Evolutionary conservation across 2,329 filamentous ascomycete species (phyloP).

Genomic region (Scolecobasidium constrictum): DNA sequence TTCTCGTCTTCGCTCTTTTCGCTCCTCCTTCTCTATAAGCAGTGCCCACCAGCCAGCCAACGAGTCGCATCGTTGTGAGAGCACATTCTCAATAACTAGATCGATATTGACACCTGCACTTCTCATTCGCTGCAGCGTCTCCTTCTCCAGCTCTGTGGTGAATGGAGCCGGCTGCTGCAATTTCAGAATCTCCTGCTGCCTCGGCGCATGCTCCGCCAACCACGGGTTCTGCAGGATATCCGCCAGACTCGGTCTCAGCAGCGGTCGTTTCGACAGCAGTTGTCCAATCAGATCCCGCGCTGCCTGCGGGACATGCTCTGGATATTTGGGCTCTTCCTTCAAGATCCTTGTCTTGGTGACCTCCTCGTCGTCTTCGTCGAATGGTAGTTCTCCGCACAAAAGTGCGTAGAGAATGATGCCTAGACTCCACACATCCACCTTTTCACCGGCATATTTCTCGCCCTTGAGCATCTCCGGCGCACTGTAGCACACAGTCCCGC

Average conservation of each 20-base stretch:
- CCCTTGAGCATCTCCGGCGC: constrained; percentile 97
- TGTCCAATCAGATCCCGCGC: constrained; percentile 66
- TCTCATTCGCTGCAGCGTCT: constrained; percentile 84
- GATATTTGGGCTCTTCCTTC: constrained; percentile 74
- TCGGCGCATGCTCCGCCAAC: constrained; percentile 72
- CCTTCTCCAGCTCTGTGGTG: constrained; percentile 76
- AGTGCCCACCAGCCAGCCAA: constrained; percentile 95
- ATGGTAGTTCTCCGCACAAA: constrained; percentile 77
- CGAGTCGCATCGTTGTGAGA: constrained; percentile 79
- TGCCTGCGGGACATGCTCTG: constrained; percentile 65
- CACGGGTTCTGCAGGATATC: constrained; percentile 87
- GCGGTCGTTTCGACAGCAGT: constrained; percentile 81
- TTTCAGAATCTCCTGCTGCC: constrained; percentile 83
- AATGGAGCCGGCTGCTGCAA: constrained; percentile 73
- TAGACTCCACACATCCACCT: constrained; percentile 92
- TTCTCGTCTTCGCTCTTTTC: constrained; percentile 71
- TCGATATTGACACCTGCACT: constrained; percentile 91
- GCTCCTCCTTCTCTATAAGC: constrained; percentile 84
- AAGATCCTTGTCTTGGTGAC: constrained; percentile 78
- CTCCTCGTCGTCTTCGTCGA: constrained; percentile 90
- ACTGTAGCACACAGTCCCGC: constrained; percentile 94
- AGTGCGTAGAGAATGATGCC: constrained; percentile 78
- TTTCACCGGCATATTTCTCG: constrained; percentile 95
- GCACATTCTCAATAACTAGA: constrained; percentile 83
- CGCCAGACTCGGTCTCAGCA: constrained; percentile 68